Conservation (phyloP, 1,284 basidiomycete species). For the Phenoliferia sp. region DNA sequence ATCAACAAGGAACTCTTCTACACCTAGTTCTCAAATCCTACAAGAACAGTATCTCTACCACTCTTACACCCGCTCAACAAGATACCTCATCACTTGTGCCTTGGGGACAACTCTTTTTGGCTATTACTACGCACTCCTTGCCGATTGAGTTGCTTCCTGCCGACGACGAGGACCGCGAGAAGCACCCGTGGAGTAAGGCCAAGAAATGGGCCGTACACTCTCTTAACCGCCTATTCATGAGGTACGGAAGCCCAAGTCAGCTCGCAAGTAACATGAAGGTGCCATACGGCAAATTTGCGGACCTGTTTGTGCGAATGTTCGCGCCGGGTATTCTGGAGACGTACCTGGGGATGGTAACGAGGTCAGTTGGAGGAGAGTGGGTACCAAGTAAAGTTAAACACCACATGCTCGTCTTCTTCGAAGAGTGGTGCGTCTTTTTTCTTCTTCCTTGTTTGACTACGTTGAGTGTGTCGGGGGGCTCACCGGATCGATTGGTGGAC, state of each 20-base stretch:
- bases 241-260: conserved; percentile 76
- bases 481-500: neutral
- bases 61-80: conserved; percentile 68
- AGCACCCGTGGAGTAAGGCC: conserved; percentile 75
- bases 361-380: conserved; percentile 61
- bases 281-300: conserved; percentile 61
- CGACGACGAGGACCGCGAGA: conserved; percentile 67
- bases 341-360: conserved; percentile 68
- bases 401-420: conserved; percentile 73
- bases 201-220: conserved; percentile 84
- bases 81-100: conserved; percentile 63
- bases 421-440: conserved; percentile 62
- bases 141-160: conserved; percentile 60
- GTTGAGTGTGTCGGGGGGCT: neutral
- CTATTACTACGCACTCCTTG: conserved; percentile 63
- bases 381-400: conserved; percentile 73
- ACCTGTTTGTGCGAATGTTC: conserved; percentile 69
- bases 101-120: conserved; percentile 77
- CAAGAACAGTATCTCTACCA: conserved; percentile 67
- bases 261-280: conserved; percentile 63
- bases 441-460: neutral
- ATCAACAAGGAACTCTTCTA: conserved; percentile 54
- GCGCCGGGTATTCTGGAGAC: conserved; percentile 77
- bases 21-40: conserved; percentile 78
- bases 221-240: conserved; percentile 43